Conservation (phyloP, 2,329 filamentous ascomycete genomes). For the Rosellinia necatrix region DNA sequence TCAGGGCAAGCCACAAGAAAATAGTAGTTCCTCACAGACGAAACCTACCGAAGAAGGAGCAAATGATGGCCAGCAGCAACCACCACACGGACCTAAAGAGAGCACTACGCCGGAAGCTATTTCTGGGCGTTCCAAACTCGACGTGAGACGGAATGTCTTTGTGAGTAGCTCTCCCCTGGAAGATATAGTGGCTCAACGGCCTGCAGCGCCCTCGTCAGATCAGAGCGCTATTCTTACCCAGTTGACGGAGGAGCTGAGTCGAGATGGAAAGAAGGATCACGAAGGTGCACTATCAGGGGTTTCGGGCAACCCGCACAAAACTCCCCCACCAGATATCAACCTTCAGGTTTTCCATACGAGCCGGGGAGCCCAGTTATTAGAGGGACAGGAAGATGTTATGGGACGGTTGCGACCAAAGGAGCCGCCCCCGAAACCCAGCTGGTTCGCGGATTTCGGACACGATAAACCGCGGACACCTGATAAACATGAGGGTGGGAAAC, state of each 20-base stretch:
- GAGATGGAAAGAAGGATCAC: neutral
- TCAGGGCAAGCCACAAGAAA: conserved; percentile 2
- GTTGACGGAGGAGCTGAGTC: conserved; percentile 23
- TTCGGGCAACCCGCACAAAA: conserved; percentile 29
- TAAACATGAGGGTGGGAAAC: conserved; percentile 16
- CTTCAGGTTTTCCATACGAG: conserved; percentile 55
- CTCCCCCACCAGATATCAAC: conserved; percentile 48
- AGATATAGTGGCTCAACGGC: conserved; percentile 16
- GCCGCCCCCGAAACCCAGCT: conserved; percentile 35
- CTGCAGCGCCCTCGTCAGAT: conserved; percentile 23
- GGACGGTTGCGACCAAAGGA: conserved; percentile 28
- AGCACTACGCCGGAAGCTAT: neutral
- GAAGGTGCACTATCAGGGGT: conserved; percentile 6
- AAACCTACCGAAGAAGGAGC: conserved; percentile 2
- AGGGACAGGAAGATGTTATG: conserved; percentile 35
- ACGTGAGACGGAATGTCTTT: conserved; percentile 20
- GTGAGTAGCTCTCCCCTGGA: conserved; percentile 13
- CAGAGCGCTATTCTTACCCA: conserved; percentile 34
- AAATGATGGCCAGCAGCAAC: conserved; percentile 10
- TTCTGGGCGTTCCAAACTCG: neutral
- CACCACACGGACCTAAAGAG: conserved; percentile 1
- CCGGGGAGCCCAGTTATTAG: conserved; percentile 51
- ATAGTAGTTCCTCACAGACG: neutral
- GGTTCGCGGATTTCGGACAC: conserved; percentile 44
- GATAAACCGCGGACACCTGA: conserved; percentile 25